Evolutionary conservation across 2,329 filamentous ascomycete genomes (phyloP), one percentile per base, ranked within the genome.

Genomic region (Penicillium brasilianum): DNA sequence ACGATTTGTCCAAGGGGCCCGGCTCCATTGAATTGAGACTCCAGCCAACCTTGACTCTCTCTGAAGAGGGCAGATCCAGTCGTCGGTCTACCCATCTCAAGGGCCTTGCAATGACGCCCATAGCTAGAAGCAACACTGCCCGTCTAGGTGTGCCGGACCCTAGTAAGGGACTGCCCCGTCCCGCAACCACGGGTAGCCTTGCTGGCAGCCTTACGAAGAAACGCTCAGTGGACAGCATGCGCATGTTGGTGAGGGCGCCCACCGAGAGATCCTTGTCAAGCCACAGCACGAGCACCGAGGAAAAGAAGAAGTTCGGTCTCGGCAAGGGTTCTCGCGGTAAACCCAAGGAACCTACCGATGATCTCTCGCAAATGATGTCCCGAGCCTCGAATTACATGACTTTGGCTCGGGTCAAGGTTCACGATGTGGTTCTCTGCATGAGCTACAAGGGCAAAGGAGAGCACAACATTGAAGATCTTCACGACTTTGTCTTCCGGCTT

Each of bases 301-400:
- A 81, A 34, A 79, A 73, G 59, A 91, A 90, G 69, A 80, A 77
- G 57, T 80, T 77, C 66, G 79, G 63, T 16, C 64, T 80, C 14
- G 66, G 72, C 78, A 81, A 63, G 76, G 87, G 65, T 58, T 77
- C 72, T 66, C 78, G 84, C 67, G 77, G 59, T 72, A 83, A 85
- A 60, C 85, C 87, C 54, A 86, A 89, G 58, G 85, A 87, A 61
- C 85, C 87, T 5, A 90, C 90, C 0, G 95, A 99, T 73, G 96
- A 99, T 73, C 82, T 99, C 44, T 95, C 92, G 11, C 92, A 96
- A 80, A 99, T 99, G 95, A 94, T 99, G 78, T 88, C 87, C 57
- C 90, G 95, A 32, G 95, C 95, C 3, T 97, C 92, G 60, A 96
- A 93, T 75, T 99, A 96, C 80, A 97, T 97, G 93, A 97, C 95